phyloP scores from a whole-genome alignment of 345 rosid genomes.

The Dipteronia sinensis region DNA sequence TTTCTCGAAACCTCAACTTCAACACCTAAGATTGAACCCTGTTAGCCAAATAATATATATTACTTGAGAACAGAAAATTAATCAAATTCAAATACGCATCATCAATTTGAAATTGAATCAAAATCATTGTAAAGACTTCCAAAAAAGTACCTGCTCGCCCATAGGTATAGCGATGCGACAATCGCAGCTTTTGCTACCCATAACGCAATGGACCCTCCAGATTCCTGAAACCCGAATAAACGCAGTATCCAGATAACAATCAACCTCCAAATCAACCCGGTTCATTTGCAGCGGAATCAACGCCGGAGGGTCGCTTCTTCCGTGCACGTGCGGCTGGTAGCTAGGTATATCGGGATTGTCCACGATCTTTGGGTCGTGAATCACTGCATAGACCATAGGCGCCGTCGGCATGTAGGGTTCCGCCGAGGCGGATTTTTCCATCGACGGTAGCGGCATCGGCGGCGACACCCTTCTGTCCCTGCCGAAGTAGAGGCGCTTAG shows the following conservation, averaged over 20 bases:
- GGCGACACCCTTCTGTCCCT: constrained; percentile 76
- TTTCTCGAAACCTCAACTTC: constrained; percentile 71
- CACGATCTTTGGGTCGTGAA: constrained; percentile 73
- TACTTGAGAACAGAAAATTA: constrained; percentile 23
- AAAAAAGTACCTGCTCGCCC: constrained; percentile 77
- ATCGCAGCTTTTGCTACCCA: constrained; percentile 88
- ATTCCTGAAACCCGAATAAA: constrained; percentile 58
- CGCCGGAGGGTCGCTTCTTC: constrained; percentile 90
- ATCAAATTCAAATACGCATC: not conserved
- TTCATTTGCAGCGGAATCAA: constrained; percentile 89
- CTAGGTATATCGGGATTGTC: constrained; percentile 95
- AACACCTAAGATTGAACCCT: constrained; percentile 98
- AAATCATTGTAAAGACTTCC: not conserved
- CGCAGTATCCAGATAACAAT: constrained; percentile 66
- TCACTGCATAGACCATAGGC: constrained; percentile 88
- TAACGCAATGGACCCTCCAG: constrained; percentile 91
- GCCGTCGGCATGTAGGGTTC: constrained; percentile 56
- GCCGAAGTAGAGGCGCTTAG: constrained; percentile 77
- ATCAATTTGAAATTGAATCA: no score
- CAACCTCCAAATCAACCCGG: constrained; percentile 58
- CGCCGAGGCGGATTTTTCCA: constrained; percentile 55
- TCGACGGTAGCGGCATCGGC: constrained; percentile 52
- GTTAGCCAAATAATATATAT: constrained; percentile 66
- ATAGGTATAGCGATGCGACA: constrained; percentile 82
- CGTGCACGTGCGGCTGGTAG: constrained; percentile 97